phyloP scores from a whole-genome alignment of 257 asterid genomes.

The Dorcoceras hygrometricum region DNA sequence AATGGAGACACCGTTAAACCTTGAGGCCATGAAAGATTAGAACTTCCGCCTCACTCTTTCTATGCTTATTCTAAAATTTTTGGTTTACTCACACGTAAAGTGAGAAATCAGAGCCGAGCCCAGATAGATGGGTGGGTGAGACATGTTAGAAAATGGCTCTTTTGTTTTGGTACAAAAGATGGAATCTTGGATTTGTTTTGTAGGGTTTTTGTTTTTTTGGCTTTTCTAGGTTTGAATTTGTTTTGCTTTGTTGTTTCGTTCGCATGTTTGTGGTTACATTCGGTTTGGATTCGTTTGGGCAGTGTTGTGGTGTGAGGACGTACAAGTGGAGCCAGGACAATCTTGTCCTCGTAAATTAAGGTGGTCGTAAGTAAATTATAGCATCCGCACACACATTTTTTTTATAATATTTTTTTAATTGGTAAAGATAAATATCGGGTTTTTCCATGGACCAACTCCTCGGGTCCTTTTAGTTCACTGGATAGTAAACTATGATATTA shows the following conservation, averaged over 20 bases:
- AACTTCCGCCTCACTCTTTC: constrained; percentile 15
- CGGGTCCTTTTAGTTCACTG: too few relatives aligned
- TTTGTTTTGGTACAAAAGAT: constrained; percentile 12
- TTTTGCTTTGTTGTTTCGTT: constrained; percentile 24
- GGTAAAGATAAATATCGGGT: too few relatives aligned
- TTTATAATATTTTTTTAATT: too few relatives aligned
- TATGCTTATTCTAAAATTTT: constrained; percentile 18
- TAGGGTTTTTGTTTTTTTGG: constrained; percentile 36
- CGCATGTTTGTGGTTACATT: constrained; percentile 25
- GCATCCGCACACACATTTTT: neutral
- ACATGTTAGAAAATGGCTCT: constrained; percentile 5
- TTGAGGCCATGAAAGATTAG: constrained; percentile 47
- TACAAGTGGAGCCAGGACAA: neutral
- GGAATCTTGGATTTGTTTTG: constrained; percentile 24
- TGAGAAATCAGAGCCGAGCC: constrained; percentile 22
- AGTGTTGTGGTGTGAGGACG: constrained; percentile 20
- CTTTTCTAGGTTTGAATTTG: constrained; percentile 18
- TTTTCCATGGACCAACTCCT: too few relatives aligned
- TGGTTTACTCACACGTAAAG: constrained; percentile 19
- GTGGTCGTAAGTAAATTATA: neutral
- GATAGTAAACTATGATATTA: too few relatives aligned
- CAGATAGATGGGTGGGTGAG: too few relatives aligned
- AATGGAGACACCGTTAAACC: constrained; percentile 49
- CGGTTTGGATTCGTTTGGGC: neutral
- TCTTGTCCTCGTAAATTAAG: neutral